These are phyloP conservation scores for Bretschneidera sinensis DNA, from an alignment of 345 rosid genomes.

Conservation along the genomic window DNA sequence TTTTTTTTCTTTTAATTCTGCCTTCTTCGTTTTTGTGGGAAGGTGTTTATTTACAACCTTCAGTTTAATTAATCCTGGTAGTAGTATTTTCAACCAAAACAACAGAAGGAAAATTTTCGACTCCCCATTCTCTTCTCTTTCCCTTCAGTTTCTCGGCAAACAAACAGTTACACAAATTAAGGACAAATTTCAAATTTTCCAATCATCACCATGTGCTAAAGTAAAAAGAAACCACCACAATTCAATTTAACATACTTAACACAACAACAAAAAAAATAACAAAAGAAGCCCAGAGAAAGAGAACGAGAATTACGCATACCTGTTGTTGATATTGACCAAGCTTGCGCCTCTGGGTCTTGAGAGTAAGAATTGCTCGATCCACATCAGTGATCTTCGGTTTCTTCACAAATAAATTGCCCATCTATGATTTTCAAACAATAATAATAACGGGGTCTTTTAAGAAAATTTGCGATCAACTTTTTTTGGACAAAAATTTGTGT, in stretches of 20 bases:
- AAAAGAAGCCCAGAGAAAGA: background rate
- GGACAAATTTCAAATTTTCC: background rate
- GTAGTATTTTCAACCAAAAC: background rate
- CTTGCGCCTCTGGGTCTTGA: conserved; percentile 94
- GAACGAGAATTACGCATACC: conserved; percentile 33
- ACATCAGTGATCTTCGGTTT: conserved; percentile 92
- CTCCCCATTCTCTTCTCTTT: background rate
- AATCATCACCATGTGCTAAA: background rate
- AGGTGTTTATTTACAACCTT: too few relatives aligned
- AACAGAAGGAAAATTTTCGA: background rate
- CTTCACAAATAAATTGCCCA: conserved; percentile 95
- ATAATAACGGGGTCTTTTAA: too few relatives aligned
- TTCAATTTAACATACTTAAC: background rate
- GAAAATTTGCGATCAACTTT: too few relatives aligned
- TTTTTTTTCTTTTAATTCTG: too few relatives aligned
- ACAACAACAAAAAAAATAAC: too few relatives aligned
- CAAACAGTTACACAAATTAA: background rate
- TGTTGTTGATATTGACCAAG: conserved; percentile 85
- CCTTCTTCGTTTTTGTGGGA: too few relatives aligned
- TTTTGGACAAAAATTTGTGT: too few relatives aligned
- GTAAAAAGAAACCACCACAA: background rate
- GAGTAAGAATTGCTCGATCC: conserved; percentile 87
- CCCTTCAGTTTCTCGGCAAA: background rate
- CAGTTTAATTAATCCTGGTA: too few relatives aligned
- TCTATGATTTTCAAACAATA: conserved; percentile 16